A percentile compares a stretch with the other conserved stretches of the same genome.
Evolutionary conservation across 495 filamentous ascomycete species (phyloP).

Genomic region (Filosporella fistucella): DNA sequence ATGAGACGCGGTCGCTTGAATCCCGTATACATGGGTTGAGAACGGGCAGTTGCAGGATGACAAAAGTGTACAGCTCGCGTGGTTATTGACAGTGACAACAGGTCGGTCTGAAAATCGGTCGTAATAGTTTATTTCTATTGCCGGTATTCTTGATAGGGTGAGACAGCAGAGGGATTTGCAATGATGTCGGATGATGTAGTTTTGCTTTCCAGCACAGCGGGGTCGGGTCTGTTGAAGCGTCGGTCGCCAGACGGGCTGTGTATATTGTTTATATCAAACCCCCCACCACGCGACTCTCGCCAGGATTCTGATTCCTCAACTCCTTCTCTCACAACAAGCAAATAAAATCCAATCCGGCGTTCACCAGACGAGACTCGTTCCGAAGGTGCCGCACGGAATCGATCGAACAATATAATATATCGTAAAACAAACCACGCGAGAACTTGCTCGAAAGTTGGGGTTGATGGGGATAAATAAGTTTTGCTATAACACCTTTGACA

Average conservation of each 20-base stretch:
- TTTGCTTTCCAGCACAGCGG: conserved; percentile 9
- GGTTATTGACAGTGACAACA: too few relatives aligned
- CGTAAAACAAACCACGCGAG: background rate
- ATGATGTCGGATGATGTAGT: conserved; percentile 5
- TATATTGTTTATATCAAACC: conserved; percentile 21
- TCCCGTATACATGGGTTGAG: conserved; percentile 16
- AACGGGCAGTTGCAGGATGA: conserved; percentile 15
- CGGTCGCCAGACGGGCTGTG: conserved; percentile 2
- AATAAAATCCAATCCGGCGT: conserved; percentile 2
- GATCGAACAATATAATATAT: background rate
- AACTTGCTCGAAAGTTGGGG: background rate
- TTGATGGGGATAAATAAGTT: background rate
- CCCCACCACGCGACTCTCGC: conserved; percentile 10
- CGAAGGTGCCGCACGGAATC: background rate
- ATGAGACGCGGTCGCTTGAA: conserved; percentile 16
- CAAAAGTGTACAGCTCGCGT: conserved; percentile 1
- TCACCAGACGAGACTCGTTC: background rate
- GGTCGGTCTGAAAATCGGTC: too few relatives aligned
- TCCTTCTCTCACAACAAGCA: conserved; percentile 6
- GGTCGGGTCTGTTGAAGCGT: conserved; percentile 1
- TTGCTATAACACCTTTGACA: too few relatives aligned
- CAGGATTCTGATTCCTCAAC: too few relatives aligned
- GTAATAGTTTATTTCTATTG: too few relatives aligned
- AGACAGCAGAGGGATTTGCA: conserved; percentile 8
- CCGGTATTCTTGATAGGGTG: background rate